Percentiles rank a stretch among this genome's conserved stretches.
phyloP scores from a whole-genome alignment of 495 filamentous ascomycete genomes.

The Emericellopsis terricola region DNA sequence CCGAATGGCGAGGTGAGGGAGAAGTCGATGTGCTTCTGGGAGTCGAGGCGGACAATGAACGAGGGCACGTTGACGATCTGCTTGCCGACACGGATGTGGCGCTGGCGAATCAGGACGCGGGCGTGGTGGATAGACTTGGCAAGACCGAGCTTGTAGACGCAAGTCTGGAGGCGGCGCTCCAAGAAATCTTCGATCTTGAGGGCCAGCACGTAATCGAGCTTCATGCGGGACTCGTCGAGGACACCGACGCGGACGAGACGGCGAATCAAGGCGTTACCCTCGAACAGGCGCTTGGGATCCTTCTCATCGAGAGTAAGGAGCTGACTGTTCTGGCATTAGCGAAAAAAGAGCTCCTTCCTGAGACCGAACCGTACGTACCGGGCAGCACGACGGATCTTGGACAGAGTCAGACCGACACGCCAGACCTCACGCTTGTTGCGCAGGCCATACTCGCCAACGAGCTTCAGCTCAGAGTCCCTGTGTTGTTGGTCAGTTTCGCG shows the following conservation, averaged over 20 bases:
- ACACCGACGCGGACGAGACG: slow-evolving; percentile 99
- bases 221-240: slow-evolving; percentile 99
- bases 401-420: slow-evolving; percentile 97
- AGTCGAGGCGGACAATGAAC: slow-evolving; percentile 97
- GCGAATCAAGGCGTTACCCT: slow-evolving; percentile 99
- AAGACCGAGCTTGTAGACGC: slow-evolving; percentile 98
- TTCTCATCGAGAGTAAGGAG: slow-evolving; percentile 99
- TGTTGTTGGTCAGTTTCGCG: slow-evolving; percentile 23
- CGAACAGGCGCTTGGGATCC: slow-evolving; percentile 99
- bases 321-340: slow-evolving; percentile 62
- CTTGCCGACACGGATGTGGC: slow-evolving; percentile 99
- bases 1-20: slow-evolving; percentile 92
- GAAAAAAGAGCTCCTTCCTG: too few relatives aligned
- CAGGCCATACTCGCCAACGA: slow-evolving; percentile 97
- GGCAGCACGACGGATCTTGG: slow-evolving; percentile 99
- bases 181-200: slow-evolving; percentile 97
- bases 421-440: slow-evolving; percentile 99
- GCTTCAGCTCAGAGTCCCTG: slow-evolving; percentile 98
- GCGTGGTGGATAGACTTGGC: slow-evolving; percentile 99
- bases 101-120: slow-evolving; percentile 95
- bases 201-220: slow-evolving; percentile 99
- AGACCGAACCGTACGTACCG: too few relatives aligned
- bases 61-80: slow-evolving; percentile 99
- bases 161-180: slow-evolving; percentile 97
- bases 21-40: slow-evolving; percentile 99